Conservation (phyloP, 2,329 filamentous ascomycete species). For the Venturiaceae sp. region DNA sequence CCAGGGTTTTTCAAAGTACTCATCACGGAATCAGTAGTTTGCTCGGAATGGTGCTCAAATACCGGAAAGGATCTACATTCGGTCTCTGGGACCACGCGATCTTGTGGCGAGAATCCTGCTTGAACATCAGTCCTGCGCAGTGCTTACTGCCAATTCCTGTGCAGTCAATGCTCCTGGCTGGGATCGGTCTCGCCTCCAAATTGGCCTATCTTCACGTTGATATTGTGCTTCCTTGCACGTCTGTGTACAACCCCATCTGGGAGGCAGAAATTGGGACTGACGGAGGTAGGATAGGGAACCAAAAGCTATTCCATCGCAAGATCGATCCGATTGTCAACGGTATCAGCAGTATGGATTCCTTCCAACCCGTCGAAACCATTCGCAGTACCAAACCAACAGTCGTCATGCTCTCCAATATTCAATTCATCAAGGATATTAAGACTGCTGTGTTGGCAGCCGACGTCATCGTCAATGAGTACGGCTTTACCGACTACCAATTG, state of each 20-base stretch:
- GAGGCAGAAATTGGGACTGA: conserved; percentile 48
- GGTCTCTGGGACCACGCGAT: conserved; percentile 52
- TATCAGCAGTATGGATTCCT: conserved; percentile 49
- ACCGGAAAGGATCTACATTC: conserved; percentile 42
- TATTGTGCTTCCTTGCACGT: conserved; percentile 45
- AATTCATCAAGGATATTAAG: conserved; percentile 48
- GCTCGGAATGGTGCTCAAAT: conserved; percentile 46
- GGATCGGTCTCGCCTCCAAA: conserved; percentile 14
- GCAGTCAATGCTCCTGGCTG: conserved; percentile 13
- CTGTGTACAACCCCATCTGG: conserved; percentile 51
- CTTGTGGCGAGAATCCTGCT: conserved; percentile 38
- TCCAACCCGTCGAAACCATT: conserved; percentile 44
- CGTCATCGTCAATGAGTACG: conserved; percentile 51
- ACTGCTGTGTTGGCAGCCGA: conserved; percentile 49
- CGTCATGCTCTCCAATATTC: conserved; percentile 48
- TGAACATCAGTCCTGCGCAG: conserved; percentile 11
- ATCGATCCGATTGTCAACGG: conserved; percentile 53
- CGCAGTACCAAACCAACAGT: conserved; percentile 45
- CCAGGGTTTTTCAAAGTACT: conserved; percentile 45
- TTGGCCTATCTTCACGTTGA: conserved; percentile 35
- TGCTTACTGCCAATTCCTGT: conserved; percentile 13
- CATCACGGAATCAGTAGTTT: conserved; percentile 46
- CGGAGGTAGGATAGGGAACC: conserved; percentile 40
- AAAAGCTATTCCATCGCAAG: conserved; percentile 42
- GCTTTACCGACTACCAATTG: conserved; percentile 47